Percentiles rank a stretch among this genome's conserved stretches.
Conservation (phyloP, 208 protist genomes). For the Wallacemonas rigidus region DNA sequence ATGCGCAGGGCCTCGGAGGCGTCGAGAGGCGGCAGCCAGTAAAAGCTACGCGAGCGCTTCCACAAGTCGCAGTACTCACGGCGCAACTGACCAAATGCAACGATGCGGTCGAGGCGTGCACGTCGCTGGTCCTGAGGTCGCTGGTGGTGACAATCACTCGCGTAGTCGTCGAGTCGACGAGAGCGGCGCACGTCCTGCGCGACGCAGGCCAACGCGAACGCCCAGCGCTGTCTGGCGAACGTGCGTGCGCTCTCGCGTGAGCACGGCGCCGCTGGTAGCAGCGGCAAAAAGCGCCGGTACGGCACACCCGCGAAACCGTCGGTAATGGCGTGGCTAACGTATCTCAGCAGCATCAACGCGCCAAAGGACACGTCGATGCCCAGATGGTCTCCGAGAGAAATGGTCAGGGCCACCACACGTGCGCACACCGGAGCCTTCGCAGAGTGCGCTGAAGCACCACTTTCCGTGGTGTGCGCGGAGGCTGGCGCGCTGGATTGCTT, state of each 20-base stretch:
- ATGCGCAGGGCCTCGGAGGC: slow-evolving; percentile 40
- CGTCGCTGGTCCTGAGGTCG: slow-evolving; percentile 13
- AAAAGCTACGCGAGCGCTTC: slow-evolving; percentile 48
- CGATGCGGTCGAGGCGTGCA: slow-evolving; percentile 42
- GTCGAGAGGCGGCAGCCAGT: slow-evolving; percentile 70
- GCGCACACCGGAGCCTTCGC: not conserved
- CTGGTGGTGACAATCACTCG: not conserved
- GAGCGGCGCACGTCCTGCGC: slow-evolving; percentile 26
- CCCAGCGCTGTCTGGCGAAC: slow-evolving; percentile 36
- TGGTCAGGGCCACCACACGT: slow-evolving; percentile 12
- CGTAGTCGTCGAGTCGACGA: slow-evolving; percentile 12
- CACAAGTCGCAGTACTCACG: slow-evolving; percentile 67
- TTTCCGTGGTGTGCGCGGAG: slow-evolving; percentile 12
- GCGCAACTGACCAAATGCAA: slow-evolving; percentile 56
- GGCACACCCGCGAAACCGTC: slow-evolving; percentile 51
- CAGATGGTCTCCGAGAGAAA: slow-evolving; percentile 21
- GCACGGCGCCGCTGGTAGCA: slow-evolving; percentile 24
- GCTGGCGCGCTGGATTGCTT: slow-evolving; percentile 21
- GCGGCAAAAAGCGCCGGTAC: slow-evolving; percentile 62
- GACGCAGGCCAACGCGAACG: slow-evolving; percentile 40
- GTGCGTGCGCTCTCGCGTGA: not conserved
- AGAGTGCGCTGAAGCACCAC: too few relatives aligned
- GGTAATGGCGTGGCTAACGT: slow-evolving; percentile 43
- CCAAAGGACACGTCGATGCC: slow-evolving; percentile 58
- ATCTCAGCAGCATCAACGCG: slow-evolving; percentile 34